Evolutionary conservation across 805 yeast species (phyloP).

Genomic region (Saturnispora kantuleensis): DNA sequence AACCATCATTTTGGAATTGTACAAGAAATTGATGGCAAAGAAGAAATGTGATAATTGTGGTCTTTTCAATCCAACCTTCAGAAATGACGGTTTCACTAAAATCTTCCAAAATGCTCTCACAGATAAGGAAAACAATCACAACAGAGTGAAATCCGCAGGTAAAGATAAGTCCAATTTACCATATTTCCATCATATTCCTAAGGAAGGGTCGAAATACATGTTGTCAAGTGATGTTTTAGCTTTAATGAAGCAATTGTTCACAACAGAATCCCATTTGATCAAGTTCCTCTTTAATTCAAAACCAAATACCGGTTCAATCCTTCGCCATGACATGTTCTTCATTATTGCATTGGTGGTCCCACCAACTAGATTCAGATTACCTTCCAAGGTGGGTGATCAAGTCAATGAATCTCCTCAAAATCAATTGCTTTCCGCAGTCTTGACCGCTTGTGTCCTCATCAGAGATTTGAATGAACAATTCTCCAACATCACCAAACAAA

Average conservation of each 20-base stretch:
- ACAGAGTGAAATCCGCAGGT: slow-evolving; percentile 67
- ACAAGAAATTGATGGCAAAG: slow-evolving; percentile 61
- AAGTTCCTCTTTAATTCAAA: slow-evolving; percentile 73
- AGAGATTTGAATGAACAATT: slow-evolving; percentile 86
- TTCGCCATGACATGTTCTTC: slow-evolving; percentile 77
- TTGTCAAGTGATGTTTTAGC: slow-evolving; percentile 81
- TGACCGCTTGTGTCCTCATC: slow-evolving; percentile 71
- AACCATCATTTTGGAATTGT: slow-evolving; percentile 56
- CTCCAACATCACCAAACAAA: slow-evolving; percentile 50
- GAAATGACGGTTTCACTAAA: slow-evolving; percentile 92
- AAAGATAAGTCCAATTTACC: slow-evolving; percentile 15
- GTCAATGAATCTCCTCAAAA: slow-evolving; percentile 92
- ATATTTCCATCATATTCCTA: slow-evolving; percentile 38
- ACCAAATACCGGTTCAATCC: slow-evolving; percentile 43
- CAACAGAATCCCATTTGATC: slow-evolving; percentile 57
- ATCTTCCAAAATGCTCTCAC: slow-evolving; percentile 79
- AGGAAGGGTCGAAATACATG: slow-evolving; percentile 74
- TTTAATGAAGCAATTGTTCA: slow-evolving; percentile 65
- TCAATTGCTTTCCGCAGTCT: slow-evolving; percentile 69
- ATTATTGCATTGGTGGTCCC: slow-evolving; percentile 86
- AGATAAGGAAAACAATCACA: slow-evolving; percentile 73
- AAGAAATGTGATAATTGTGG: slow-evolving; percentile 94
- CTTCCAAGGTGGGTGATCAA: slow-evolving; percentile 95
- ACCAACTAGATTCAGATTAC: slow-evolving; percentile 91
- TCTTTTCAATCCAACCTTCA: slow-evolving; percentile 85